Percentiles rank a stretch among this genome's conserved stretches.
Evolutionary conservation across 495 filamentous ascomycete species (phyloP).

Genomic region (Amphirosellinia nigrospora): DNA sequence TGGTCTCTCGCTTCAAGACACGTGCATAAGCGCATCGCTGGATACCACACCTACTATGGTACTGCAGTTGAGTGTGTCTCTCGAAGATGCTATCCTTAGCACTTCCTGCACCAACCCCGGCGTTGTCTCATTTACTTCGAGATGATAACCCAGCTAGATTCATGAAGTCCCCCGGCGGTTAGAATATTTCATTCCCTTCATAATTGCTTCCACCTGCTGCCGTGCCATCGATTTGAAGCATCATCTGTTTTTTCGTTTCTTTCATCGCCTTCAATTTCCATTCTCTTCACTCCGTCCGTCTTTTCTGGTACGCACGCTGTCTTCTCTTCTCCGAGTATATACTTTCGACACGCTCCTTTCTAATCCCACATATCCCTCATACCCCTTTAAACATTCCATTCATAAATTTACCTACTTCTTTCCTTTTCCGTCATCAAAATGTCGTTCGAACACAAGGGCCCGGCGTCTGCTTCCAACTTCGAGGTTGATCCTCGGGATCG

Average conservation of each 20-base stretch:
- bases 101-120: background rate
- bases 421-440: constrained; percentile 26
- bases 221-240: background rate
- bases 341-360: constrained; percentile 10
- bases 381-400: background rate
- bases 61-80: background rate
- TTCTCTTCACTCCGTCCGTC: constrained; percentile 3
- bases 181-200: constrained; percentile 4
- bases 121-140: background rate
- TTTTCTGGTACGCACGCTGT: background rate
- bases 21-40: constrained; percentile 20
- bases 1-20: constrained; percentile 7
- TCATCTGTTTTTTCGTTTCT: background rate
- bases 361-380: background rate
- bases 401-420: constrained; percentile 15
- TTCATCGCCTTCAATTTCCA: background rate
- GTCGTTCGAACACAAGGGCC: constrained; percentile 37
- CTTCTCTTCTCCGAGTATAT: constrained; percentile 14
- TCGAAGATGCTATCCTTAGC: constrained; percentile 10
- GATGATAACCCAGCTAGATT: background rate
- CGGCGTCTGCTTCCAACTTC: constrained; percentile 38
- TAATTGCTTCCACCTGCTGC: constrained; percentile 3
- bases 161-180: background rate
- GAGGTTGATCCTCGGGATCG: constrained; percentile 47
- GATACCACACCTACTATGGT: constrained; percentile 3